phyloP scores from a whole-genome alignment of 495 filamentous ascomycete genomes.

The Mytilinidion resinicola region DNA sequence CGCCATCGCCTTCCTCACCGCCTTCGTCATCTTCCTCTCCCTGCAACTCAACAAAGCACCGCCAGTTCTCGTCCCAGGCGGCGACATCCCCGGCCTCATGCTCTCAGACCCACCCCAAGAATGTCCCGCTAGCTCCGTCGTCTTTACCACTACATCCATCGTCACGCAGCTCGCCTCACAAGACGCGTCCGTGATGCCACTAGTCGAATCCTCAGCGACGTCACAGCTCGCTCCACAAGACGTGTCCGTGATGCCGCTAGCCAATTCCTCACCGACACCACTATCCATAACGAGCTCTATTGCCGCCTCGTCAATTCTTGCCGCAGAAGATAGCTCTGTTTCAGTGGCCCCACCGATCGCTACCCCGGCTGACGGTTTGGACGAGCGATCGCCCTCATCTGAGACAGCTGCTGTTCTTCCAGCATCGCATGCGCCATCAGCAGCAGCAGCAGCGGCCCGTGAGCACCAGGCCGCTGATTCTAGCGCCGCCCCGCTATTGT shows the following conservation, averaged over 20 bases:
- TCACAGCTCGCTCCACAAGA: not conserved
- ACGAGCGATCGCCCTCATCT: too few species aligned
- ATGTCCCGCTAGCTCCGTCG: constrained; percentile 1
- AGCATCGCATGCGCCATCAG: too few species aligned
- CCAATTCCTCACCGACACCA: not conserved
- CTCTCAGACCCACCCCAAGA: not conserved
- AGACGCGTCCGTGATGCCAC: not conserved
- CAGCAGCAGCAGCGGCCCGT: too few species aligned
- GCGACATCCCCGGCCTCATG: constrained; percentile 2
- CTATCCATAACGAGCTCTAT: not conserved
- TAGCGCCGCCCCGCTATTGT: too few species aligned
- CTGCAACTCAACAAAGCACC: constrained; percentile 2
- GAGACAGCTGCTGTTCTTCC: too few species aligned
- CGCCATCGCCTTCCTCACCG: constrained; percentile 51
- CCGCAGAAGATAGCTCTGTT: too few species aligned
- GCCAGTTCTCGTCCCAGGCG: not conserved
- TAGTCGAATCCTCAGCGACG: not conserved
- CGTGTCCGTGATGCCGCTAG: not conserved
- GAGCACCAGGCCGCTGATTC: too few species aligned
- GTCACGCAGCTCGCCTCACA: not conserved
- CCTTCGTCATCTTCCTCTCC: constrained; percentile 17
- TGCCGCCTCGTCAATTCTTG: too few species aligned
- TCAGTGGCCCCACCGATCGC: too few species aligned
- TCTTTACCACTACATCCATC: constrained; percentile 11
- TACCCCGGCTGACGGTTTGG: too few species aligned